These are phyloP conservation scores for Vicia faba DNA, from an alignment of 306 rosid species.

Conservation along the genomic window DNA sequence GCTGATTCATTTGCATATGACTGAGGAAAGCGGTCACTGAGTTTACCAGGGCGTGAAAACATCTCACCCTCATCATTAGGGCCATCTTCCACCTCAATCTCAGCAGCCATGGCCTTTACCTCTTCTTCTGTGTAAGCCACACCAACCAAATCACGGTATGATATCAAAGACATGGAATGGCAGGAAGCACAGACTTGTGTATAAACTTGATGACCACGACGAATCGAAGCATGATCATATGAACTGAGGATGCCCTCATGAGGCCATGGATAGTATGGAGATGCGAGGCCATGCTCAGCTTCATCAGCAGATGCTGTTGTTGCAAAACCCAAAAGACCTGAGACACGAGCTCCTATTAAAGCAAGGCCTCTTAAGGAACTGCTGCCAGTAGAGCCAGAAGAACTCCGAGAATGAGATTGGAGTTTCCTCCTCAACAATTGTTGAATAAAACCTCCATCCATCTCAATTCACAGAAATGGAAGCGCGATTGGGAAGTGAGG, in stretches of 20 bases:
- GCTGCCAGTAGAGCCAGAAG: constrained; percentile 57
- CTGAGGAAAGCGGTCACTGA: too few species aligned
- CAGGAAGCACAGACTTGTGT: constrained; percentile 94
- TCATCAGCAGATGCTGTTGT: constrained; percentile 89
- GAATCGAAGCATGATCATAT: constrained; percentile 97
- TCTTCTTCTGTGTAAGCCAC: too few species aligned
- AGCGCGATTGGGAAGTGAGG: constrained; percentile 32
- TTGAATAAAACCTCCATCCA: constrained; percentile 87
- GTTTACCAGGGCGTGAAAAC: too few species aligned
- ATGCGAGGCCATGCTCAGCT: constrained; percentile 92
- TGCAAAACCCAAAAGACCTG: constrained; percentile 79
- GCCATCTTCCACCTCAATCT: too few species aligned
- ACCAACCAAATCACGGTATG: constrained; percentile 99
- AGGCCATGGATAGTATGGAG: constrained; percentile 97
- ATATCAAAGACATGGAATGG: constrained; percentile 93
- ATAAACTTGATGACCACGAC: constrained; percentile 99
- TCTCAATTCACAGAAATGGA: constrained; percentile 45
- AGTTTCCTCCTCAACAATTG: constrained; percentile 76
- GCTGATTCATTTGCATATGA: constrained; percentile 93
- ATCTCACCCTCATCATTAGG: too few species aligned
- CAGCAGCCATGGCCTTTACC: too few species aligned
- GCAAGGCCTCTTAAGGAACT: constrained; percentile 83
- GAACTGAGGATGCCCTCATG: constrained; percentile 95
- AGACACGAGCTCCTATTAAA: constrained; percentile 81
- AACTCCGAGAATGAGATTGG: constrained; percentile 50